A percentile compares a stretch with the other conserved stretches of the same genome.
Evolutionary conservation across 1,284 basidiomycete genomes (phyloP).

Genomic region (Malassezia obtusa): DNA sequence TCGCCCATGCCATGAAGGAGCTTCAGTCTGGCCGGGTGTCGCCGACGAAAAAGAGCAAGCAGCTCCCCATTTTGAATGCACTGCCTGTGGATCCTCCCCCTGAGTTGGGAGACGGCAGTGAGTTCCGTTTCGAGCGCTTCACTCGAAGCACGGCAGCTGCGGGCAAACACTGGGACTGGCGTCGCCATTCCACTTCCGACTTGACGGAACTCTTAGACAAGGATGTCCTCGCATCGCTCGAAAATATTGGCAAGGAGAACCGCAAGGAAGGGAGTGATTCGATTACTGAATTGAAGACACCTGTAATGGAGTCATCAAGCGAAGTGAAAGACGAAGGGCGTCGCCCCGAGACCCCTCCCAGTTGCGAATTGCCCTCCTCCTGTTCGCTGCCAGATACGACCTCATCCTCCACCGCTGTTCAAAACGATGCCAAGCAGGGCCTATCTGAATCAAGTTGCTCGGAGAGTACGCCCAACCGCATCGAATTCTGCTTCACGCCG

Average conservation of each 20-base stretch:
- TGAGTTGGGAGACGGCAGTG: conserved; percentile 17
- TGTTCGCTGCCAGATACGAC: too few relatives aligned
- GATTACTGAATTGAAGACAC: too few relatives aligned
- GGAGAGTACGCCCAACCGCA: neutral
- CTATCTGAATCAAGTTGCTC: neutral
- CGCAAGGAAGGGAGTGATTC: too few relatives aligned
- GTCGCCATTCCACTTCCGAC: conserved; percentile 18
- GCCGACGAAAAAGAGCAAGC: neutral
- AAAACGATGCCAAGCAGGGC: too few relatives aligned
- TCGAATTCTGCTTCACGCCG: neutral
- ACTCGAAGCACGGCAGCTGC: conserved; percentile 40
- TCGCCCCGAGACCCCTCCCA: too few relatives aligned
- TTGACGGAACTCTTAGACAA: neutral
- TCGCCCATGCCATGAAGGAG: neutral
- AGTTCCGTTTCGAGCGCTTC: conserved; percentile 45
- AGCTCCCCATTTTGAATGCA: neutral
- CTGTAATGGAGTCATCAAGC: too few relatives aligned
- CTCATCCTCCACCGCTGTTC: too few relatives aligned
- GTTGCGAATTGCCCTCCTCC: too few relatives aligned
- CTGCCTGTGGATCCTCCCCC: neutral
- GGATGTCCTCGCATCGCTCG: neutral
- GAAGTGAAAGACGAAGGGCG: too few relatives aligned
- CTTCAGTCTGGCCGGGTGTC: neutral
- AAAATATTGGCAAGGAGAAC: neutral
- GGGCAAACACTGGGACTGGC: conserved; percentile 43